These are phyloP conservation scores for Ceratobasidium sp. DNA, from an alignment of 1,284 basidiomycete genomes.

Conservation along the genomic window DNA sequence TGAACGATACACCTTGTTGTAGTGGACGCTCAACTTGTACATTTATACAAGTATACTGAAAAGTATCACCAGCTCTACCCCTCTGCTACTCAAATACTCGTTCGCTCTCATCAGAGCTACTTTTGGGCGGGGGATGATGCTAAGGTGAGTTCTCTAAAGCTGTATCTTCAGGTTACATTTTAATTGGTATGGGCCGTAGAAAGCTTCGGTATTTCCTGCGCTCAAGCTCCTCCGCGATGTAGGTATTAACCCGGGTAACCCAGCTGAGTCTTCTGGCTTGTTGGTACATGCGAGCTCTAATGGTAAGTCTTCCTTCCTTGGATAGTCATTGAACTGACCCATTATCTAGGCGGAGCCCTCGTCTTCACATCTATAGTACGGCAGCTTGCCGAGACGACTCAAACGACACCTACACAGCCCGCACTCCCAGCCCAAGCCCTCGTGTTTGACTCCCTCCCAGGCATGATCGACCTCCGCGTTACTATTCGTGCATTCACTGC, in stretches of 20 bases:
- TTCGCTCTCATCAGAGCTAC: conserved; percentile 1
- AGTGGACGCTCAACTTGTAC: conserved; percentile 36
- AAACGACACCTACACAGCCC: not conserved
- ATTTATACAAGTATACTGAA: conserved; percentile 34
- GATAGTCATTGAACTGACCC: not conserved
- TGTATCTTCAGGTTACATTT: not conserved
- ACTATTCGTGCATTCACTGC: conserved; percentile 15
- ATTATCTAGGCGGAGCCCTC: conserved; percentile 27
- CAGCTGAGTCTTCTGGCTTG: conserved; percentile 11
- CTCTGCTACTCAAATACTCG: conserved; percentile 32
- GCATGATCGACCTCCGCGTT: conserved; percentile 1
- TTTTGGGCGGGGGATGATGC: conserved; percentile 13
- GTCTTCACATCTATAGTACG: not conserved
- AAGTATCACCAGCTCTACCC: conserved; percentile 26
- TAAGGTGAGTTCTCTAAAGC: not conserved
- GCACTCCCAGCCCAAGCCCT: conserved; percentile 35
- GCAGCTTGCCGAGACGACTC: conserved; percentile 2
- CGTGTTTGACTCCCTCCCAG: conserved; percentile 26
- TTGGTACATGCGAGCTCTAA: conserved; percentile 26
- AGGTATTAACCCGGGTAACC: conserved; percentile 8
- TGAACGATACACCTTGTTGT: not conserved
- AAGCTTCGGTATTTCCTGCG: conserved; percentile 3
- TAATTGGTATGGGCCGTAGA: not conserved
- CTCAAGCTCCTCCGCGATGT: conserved; percentile 22
- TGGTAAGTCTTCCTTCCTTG: not conserved